These are phyloP conservation scores for Russula sp. DNA, from an alignment of 768 basidiomycete genomes.

Conservation along the genomic window DNA sequence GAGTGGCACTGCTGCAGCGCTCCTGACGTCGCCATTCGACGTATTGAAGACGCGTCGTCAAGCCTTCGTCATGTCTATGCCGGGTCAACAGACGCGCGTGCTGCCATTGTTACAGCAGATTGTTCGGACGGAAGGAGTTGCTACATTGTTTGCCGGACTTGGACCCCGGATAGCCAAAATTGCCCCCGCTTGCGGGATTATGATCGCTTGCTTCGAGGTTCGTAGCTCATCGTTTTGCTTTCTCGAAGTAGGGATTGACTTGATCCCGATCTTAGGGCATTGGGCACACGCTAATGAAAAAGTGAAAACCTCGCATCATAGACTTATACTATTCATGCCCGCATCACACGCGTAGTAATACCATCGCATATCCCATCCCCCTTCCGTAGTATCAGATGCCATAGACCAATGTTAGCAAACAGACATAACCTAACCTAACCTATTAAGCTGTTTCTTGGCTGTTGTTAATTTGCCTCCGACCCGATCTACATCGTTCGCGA, in stretches of 20 bases:
- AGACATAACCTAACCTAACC: conserved; percentile 45
- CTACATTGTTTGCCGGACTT: conserved; percentile 78
- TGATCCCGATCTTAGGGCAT: conserved; percentile 43
- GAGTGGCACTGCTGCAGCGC: conserved; percentile 80
- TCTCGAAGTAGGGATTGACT: conserved; percentile 12
- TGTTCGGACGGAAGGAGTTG: conserved; percentile 67
- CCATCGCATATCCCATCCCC: neutral
- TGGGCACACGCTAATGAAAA: conserved; percentile 44
- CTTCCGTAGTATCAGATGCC: neutral
- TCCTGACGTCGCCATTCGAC: conserved; percentile 93
- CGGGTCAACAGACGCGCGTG: conserved; percentile 40
- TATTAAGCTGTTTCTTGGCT: conserved; percentile 78
- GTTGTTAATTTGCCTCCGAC: conserved; percentile 72
- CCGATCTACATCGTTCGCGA: conserved; percentile 69
- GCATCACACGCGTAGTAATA: conserved; percentile 10
- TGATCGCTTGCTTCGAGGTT: conserved; percentile 96
- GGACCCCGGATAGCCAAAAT: conserved; percentile 90
- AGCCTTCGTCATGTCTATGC: conserved; percentile 62
- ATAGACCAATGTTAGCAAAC: conserved; percentile 1
- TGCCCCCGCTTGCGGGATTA: conserved; percentile 95
- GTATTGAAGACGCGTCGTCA: conserved; percentile 94
- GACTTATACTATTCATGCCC: conserved; percentile 4
- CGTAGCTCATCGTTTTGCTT: conserved; percentile 14
- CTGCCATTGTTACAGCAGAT: conserved; percentile 65
- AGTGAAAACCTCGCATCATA: conserved; percentile 20